Conservation (phyloP, 139 green algal genomes). For the Dunaliella sp. region DNA sequence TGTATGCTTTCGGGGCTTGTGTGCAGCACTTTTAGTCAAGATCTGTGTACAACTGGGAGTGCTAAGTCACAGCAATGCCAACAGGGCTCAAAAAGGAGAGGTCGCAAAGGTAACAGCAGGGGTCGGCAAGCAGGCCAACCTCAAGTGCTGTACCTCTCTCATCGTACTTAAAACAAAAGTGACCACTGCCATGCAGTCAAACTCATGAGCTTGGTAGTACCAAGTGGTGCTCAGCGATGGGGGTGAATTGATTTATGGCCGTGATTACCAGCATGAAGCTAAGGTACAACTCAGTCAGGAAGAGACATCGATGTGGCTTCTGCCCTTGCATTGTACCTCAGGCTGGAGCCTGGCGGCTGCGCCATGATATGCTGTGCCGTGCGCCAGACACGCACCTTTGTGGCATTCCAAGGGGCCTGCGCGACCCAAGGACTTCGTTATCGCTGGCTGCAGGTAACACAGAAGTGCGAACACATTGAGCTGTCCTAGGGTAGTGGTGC, state of each 20-base stretch:
- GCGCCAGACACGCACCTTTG: constrained; percentile 49
- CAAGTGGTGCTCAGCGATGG: not conserved
- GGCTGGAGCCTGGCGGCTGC: constrained; percentile 45
- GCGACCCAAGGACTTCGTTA: constrained; percentile 36
- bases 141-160: too few species aligned
- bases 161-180: too few species aligned
- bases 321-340: not conserved
- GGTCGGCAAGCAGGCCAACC: too few species aligned
- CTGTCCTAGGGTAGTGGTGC: not conserved
- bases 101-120: too few species aligned
- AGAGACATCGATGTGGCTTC: not conserved
- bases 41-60: too few species aligned
- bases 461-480: too few species aligned
- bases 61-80: too few species aligned
- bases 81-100: too few species aligned
- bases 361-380: constrained; percentile 66
- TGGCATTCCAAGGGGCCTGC: constrained; percentile 42
- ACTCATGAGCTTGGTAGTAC: not conserved
- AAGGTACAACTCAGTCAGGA: not conserved
- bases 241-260: not conserved
- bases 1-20: too few species aligned
- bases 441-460: constrained; percentile 11
- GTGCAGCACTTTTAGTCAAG: too few species aligned
- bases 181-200: not conserved
- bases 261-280: too few species aligned